Evolutionary conservation across 805 yeast genomes (phyloP), one percentile per base, ranked within the genome.

Genomic region (Spathaspora gorwiae): DNA sequence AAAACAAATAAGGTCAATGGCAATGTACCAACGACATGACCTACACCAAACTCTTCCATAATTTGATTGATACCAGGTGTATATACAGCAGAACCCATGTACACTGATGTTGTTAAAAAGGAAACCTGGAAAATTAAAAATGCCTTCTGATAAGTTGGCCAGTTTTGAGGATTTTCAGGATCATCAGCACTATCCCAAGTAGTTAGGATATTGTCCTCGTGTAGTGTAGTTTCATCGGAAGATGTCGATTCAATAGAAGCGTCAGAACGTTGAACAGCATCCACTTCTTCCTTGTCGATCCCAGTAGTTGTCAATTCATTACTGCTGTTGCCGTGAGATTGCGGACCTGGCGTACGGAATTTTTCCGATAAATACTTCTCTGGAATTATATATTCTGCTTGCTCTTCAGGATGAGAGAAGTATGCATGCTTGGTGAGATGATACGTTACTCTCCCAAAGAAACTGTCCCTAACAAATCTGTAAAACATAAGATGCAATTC

Each of bases 31-130:
- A 68, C 67, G 4, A 69, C 72, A 30, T 61, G 60, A 11, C 74
- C 63, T 4, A 76, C 70, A 12, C 61, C 49, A 52, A 79, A 78
- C 38, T 78, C 75, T 26, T 60, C 59, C 59, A 65, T 69, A 27
- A 81, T 55, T 12, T 65, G 60, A 15, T 57, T 65, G 29, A 72
- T 61, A 15, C 80, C 76, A 3, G 85, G 84, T 0, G 83, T 70
- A 48, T 75, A 71, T 27, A 79, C 66, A 3, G 84, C 76, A 1
- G 83, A 70, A 12, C 80, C 81, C 68, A 78, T 74, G 47, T 81
- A 80, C 0, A 78, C 76, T 4, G 80, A 64, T 8, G 72, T 61
- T 2, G 83, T 73, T 41, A 78, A 58, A 12, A 78, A 48, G 12
- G 73, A 64, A 9, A 78, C 63, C 49, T 71, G 66, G 1, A 57